Conservation (phyloP, 1,284 basidiomycete genomes). For the Coniferiporia sulphurascens region DNA sequence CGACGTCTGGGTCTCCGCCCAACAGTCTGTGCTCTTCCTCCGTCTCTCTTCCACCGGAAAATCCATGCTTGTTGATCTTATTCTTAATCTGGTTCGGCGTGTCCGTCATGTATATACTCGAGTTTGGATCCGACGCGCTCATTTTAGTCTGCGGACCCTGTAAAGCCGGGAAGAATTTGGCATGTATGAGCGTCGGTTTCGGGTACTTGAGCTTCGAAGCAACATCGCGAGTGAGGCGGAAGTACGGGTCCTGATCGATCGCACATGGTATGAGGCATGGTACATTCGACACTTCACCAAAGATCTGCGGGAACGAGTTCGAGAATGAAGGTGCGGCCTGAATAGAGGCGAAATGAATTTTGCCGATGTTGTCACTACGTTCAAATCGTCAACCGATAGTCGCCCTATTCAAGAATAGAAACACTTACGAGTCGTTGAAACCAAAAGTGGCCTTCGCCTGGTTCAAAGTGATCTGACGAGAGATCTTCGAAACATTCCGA, state of each 20-base stretch:
- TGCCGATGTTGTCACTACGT: constrained; percentile 92
- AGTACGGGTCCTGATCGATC: constrained; percentile 97
- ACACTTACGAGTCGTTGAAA: constrained; percentile 84
- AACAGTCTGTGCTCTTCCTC: constrained; percentile 88
- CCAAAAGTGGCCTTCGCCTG: constrained; percentile 96
- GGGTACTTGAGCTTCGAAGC: constrained; percentile 93
- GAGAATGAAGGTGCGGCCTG: constrained; percentile 97
- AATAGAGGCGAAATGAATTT: constrained; percentile 96
- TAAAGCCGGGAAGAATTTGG: constrained; percentile 97
- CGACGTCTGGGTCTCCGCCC: constrained; percentile 93
- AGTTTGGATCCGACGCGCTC: constrained; percentile 91
- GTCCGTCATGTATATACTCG: constrained; percentile 95
- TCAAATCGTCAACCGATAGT: not conserved
- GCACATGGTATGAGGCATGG: constrained; percentile 97
- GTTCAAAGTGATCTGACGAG: constrained; percentile 88
- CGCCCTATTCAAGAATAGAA: not conserved
- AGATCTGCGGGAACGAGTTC: constrained; percentile 98
- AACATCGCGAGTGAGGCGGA: constrained; percentile 95
- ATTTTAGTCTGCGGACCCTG: constrained; percentile 99
- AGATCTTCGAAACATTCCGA: constrained; percentile 90
- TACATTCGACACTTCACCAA: constrained; percentile 78
- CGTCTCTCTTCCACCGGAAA: constrained; percentile 87
- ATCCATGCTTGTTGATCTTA: constrained; percentile 93
- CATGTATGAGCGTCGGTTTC: constrained; percentile 89
- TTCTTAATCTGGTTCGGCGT: constrained; percentile 93